A percentile compares a stretch with the other conserved stretches of the same genome.
Evolutionary conservation across 2,329 filamentous ascomycete species (phyloP).

Genomic region (Graphilbum sp.): DNA sequence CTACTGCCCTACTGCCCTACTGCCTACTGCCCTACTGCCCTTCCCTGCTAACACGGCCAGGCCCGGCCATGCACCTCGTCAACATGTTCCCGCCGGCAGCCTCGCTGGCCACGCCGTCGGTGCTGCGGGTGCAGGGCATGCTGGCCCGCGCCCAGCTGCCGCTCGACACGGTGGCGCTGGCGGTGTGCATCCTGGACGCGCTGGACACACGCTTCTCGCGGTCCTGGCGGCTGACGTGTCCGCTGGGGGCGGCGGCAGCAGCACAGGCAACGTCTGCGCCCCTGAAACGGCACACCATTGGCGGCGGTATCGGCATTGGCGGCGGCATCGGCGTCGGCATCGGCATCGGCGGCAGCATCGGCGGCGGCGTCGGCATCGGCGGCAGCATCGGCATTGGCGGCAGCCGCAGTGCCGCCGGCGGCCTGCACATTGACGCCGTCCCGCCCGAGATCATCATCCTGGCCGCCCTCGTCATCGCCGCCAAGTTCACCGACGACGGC

Average conservation of each 20-base stretch:
- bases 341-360: too few relatives aligned
- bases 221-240: conserved; percentile 43
- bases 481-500: conserved; percentile 47
- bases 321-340: conserved; percentile 12
- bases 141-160: conserved; percentile 40
- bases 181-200: conserved; percentile 50
- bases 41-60: conserved; percentile 19
- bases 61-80: conserved; percentile 48
- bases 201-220: conserved; percentile 46
- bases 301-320: not conserved
- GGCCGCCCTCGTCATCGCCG: conserved; percentile 45
- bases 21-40: not conserved
- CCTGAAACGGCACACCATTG: conserved; percentile 31
- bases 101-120: conserved; percentile 40
- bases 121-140: conserved; percentile 42
- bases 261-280: not conserved
- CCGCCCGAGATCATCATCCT: conserved; percentile 46
- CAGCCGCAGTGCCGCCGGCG: conserved; percentile 12
- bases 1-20: not conserved
- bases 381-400: not conserved
- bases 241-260: conserved; percentile 17
- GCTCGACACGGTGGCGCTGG: conserved; percentile 45
- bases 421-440: conserved; percentile 42
- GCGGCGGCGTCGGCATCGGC: too few relatives aligned
- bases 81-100: conserved; percentile 49